A percentile compares a stretch with the other conserved stretches of the same genome.
Conservation (phyloP, 1,139 yeast genomes). For the Diutina ranongensis region DNA sequence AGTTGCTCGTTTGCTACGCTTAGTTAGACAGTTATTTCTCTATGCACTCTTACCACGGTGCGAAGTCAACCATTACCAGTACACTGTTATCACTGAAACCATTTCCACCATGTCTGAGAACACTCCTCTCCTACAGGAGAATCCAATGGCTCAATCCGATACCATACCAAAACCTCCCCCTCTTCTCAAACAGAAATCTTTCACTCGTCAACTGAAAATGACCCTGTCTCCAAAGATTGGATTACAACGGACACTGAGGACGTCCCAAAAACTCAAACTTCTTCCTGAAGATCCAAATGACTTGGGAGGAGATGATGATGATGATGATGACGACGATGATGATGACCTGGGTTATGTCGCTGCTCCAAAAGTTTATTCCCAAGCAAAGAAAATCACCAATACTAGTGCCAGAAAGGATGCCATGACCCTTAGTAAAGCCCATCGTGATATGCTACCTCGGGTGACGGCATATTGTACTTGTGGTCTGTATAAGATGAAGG, state of each 20-base stretch:
- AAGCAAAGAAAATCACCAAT: constrained; percentile 75
- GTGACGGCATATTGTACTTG: constrained; percentile 96
- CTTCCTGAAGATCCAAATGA: constrained; percentile 59
- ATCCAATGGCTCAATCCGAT: constrained; percentile 5
- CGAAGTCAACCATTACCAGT: background rate
- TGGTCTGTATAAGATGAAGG: constrained; percentile 83
- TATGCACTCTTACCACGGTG: too few species aligned
- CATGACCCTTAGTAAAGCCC: constrained; percentile 82
- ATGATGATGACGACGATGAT: constrained; percentile 23
- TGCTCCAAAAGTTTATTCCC: constrained; percentile 46
- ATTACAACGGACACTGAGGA: constrained; percentile 23
- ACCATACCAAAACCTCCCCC: background rate
- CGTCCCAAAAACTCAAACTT: constrained; percentile 75
- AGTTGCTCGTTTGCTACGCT: too few species aligned
- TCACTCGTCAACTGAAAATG: constrained; percentile 4
- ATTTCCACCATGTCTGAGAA: background rate
- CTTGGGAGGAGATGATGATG: constrained; percentile 16
- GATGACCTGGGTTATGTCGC: constrained; percentile 15
- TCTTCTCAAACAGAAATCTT: background rate
- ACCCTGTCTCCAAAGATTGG: constrained; percentile 3
- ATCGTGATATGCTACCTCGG: constrained; percentile 71
- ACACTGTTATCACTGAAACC: background rate
- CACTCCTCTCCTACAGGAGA: constrained; percentile 4
- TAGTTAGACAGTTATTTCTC: too few species aligned
- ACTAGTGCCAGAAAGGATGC: constrained; percentile 93